These are phyloP conservation scores for Candida andamanensis DNA, from an alignment of 805 yeast genomes.

Conservation along the genomic window DNA sequence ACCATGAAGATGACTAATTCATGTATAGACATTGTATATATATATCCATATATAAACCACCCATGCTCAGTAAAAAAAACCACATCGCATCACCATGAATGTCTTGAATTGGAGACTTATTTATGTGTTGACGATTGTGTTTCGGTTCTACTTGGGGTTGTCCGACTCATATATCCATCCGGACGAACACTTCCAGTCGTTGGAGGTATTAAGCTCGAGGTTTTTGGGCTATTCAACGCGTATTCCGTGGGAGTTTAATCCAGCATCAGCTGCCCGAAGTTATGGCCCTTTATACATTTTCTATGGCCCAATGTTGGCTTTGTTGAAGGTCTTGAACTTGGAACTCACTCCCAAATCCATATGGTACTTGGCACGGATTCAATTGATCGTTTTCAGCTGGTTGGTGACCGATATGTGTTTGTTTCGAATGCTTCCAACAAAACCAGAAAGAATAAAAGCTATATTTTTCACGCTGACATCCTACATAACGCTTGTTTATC, in stretches of 20 bases:
- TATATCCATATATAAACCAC: background rate
- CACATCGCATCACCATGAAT: background rate
- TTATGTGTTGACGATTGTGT: constrained; percentile 39
- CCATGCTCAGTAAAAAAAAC: constrained; percentile 2
- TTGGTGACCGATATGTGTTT: constrained; percentile 37
- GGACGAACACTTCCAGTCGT: constrained; percentile 93
- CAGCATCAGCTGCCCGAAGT: constrained; percentile 60
- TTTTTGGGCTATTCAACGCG: constrained; percentile 41
- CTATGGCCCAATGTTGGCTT: constrained; percentile 60
- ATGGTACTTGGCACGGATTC: constrained; percentile 51
- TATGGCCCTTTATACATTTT: constrained; percentile 59
- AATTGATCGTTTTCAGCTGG: constrained; percentile 37
- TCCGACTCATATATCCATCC: constrained; percentile 91
- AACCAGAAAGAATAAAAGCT: constrained; percentile 46
- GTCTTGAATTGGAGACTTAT: constrained; percentile 44
- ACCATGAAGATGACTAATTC: constrained; percentile 6
- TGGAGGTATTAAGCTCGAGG: constrained; percentile 59
- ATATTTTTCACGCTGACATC: constrained; percentile 48
- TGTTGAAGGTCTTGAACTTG: constrained; percentile 27
- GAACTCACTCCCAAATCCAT: constrained; percentile 42
- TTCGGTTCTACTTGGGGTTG: constrained; percentile 53
- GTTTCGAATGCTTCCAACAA: constrained; percentile 43
- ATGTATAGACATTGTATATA: background rate
- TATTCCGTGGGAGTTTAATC: constrained; percentile 80
- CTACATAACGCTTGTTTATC: constrained; percentile 73